phyloP scores from a whole-genome alignment of 2,329 filamentous ascomycete species.

The Ceratocystis cacaofunesta region DNA sequence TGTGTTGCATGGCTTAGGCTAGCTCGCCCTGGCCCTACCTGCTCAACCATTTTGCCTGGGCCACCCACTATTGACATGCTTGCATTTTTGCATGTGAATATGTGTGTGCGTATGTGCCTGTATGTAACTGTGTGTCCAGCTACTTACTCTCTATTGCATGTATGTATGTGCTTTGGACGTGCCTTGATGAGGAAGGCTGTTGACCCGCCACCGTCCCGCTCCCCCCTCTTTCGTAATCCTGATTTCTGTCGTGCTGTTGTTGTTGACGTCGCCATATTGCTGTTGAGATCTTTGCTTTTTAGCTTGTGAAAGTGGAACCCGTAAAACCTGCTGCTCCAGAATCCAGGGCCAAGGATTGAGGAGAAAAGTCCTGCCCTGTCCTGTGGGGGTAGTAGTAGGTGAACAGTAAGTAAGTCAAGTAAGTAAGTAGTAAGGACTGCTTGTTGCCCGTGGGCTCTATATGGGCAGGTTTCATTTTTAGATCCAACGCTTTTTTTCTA shows the following conservation, averaged over 20 bases:
- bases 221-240: not conserved
- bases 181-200: not conserved
- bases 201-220: not conserved
- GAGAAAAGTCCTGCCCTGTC: not conserved
- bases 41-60: not conserved
- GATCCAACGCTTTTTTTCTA: too few species aligned
- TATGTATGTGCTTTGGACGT: not conserved
- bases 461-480: too few species aligned
- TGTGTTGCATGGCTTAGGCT: not conserved
- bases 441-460: too few species aligned
- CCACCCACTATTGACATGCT: not conserved
- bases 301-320: conserved; percentile 1
- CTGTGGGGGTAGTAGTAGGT: too few species aligned
- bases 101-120: not conserved
- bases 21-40: not conserved
- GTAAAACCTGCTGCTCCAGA: not conserved
- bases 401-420: too few species aligned
- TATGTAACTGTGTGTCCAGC: too few species aligned
- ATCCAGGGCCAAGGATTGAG: not conserved
- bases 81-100: conserved; percentile 5
- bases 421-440: too few species aligned
- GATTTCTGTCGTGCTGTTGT: not conserved
- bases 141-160: not conserved
- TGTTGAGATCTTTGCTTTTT: not conserved
- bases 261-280: not conserved